Evolutionary conservation across 495 filamentous ascomycete species (phyloP), one percentile per base, ranked within the genome.

Genomic region (Rhypophila decipiens): DNA sequence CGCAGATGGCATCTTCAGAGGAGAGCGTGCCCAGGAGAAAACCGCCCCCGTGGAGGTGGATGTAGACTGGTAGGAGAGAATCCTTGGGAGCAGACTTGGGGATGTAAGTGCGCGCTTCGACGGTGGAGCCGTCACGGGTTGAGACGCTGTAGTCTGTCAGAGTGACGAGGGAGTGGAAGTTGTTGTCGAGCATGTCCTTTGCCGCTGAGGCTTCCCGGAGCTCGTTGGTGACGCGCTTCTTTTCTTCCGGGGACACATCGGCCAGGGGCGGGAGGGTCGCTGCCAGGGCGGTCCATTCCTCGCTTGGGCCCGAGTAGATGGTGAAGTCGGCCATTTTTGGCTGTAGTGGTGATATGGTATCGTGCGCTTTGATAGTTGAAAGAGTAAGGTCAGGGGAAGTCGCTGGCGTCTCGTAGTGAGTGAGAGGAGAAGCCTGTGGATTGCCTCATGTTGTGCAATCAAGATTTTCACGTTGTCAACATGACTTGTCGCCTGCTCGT

Each of bases 21-120:
- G 57, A 45, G 5, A 75, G 55, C 0, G 59, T 66, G 21, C 74
- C 74, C 21, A 67, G 65, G n/a, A 76, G 43, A 31, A 67, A 76
- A 1, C 74, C 76, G 11, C 76, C 74, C 9, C 74, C 74, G 52
- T 79, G 74, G 29, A 72, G 61, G 50, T 76, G 67, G 24, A 78
- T 49, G 42, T 72, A 74, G 15, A 71, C 57, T 0, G 75, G 74
- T 5, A 75, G 44, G 24, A 64, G 74, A 12, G 70, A 69, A 33
- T 69, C 69, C 13, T 69, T 66, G 46, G 73, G 67, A 17, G 73
- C 50, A 51, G 72, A 20, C 2, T 65, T 45, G 15, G 71, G 68
- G 5, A 68, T 70, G 49, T 77, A 76, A 24, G 47, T 70, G 24
- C 74, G 67, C 15, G 64, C 61, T 47, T 69, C 62, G n/a, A 76